These are phyloP conservation scores for Digitaria exilis DNA, from an alignment of 202 grass and related monocot species.

Conservation along the genomic window DNA sequence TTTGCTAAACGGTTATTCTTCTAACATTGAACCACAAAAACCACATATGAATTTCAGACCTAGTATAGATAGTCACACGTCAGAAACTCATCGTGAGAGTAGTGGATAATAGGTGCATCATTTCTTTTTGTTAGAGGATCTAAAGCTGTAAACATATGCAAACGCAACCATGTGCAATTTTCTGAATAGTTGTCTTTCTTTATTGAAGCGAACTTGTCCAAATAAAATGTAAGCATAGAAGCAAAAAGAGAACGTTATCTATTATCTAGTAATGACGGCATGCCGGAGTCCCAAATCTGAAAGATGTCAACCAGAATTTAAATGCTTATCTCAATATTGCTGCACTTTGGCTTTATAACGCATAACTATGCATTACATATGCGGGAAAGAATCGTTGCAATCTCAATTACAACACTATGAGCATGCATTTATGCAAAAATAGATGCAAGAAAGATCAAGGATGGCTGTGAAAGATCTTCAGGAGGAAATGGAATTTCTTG, in stretches of 20 bases:
- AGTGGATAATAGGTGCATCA: neutral
- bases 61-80: neutral
- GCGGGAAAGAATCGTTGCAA: neutral
- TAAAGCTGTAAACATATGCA: conserved; percentile 13
- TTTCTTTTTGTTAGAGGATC: conserved; percentile 18
- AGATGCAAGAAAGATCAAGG: conserved; percentile 24
- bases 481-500: conserved; percentile 10
- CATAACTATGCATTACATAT: conserved; percentile 6
- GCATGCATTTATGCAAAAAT: conserved; percentile 11
- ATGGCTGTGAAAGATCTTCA: neutral
- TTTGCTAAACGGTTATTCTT: neutral
- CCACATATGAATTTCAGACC: neutral
- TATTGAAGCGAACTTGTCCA: conserved; percentile 28
- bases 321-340: conserved; percentile 6
- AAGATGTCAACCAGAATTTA: neutral
- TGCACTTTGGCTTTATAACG: neutral
- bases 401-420: conserved; percentile 16
- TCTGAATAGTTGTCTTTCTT: conserved; percentile 12
- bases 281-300: conserved; percentile 24
- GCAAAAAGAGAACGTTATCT: neutral
- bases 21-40: neutral
- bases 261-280: conserved; percentile 26
- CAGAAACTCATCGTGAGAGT: neutral
- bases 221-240: conserved; percentile 10
- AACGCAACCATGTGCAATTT: neutral